Base-by-base conservation (phyloP, 2,329 filamentous ascomycete genomes). In the Pleomassaria siparia region DNA sequence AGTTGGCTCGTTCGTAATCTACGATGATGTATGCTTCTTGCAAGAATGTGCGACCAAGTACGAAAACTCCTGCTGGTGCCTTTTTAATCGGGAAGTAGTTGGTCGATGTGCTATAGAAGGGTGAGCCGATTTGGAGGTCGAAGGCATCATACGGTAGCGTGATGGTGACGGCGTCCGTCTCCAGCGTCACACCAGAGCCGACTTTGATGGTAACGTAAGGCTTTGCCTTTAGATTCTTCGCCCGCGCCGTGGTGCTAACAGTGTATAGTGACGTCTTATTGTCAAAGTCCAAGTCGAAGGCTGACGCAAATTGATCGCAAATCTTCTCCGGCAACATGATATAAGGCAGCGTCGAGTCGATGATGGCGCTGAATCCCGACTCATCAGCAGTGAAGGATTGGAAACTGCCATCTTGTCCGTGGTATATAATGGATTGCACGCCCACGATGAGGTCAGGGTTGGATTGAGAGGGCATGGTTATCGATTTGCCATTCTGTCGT, bases 281-380 rank as follows among this genome's bases (percentile, higher is more conserved):
- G 49, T 75, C 64, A 41, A 66, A 75, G 0, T 35, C 50, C 1
- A 76, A 55, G 1, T 59, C 50, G 50, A 75, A 76, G 0, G 46
- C 60, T 0, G 56, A 11, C 40, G 64, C 61, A 41, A 76, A 72
- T 2, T 47, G 25, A 7, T 73, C 58, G 54, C 73, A 75, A 1
- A 74, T 59, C 1, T 51, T 21, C 3, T 63, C 55, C 0, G 67
- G 67, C 1, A 71, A 47, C 28, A 59, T 55, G 4, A 71, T 49
- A 29, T 67, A 71, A 9, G 67, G 67, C 1, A 73, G 47, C 7
- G 66, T 69, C 1, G 72, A 74, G 49, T 76, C 71, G 16, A 75
- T 66, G 21, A 60, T 46, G 4, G 65, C 65, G 3, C 15, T 37
- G 29, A 73, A 69, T 1, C 54, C 55, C 26, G 35, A 49, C 3